phyloP scores from a whole-genome alignment of 768 basidiomycete genomes.

The Podaxis sp. region DNA sequence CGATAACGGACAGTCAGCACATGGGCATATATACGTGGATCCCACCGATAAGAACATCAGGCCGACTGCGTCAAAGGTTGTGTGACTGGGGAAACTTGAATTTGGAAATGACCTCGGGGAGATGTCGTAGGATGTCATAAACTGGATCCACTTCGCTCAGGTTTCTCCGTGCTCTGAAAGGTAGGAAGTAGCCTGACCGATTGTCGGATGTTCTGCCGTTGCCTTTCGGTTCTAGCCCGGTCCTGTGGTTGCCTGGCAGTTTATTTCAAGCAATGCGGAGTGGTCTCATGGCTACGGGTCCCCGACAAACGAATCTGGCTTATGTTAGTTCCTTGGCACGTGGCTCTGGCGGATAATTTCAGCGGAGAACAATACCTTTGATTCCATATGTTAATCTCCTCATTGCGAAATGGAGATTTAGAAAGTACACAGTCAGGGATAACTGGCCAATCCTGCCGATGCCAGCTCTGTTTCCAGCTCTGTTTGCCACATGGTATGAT shows the following conservation, averaged over 20 bases:
- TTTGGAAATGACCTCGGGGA: background rate
- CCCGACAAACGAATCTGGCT: background rate
- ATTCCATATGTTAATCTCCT: background rate
- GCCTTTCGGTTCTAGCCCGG: background rate
- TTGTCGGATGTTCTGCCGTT: background rate
- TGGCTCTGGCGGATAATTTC: background rate
- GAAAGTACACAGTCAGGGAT: background rate
- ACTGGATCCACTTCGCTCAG: background rate
- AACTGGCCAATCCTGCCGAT: background rate
- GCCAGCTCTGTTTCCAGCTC: background rate
- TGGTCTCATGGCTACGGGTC: background rate
- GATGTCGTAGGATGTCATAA: background rate
- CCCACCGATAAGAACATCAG: constrained; percentile 1
- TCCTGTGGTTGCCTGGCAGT: background rate
- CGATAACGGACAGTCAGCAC: constrained; percentile 4
- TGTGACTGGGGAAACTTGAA: background rate
- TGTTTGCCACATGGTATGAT: background rate
- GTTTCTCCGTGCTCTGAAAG: background rate
- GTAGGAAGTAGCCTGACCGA: background rate
- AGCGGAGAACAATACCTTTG: background rate
- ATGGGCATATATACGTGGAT: background rate
- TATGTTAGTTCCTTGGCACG: background rate
- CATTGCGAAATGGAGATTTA: background rate
- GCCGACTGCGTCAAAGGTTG: background rate
- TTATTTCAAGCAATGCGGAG: background rate